Percentiles rank a stretch among this genome's conserved stretches.
Evolutionary conservation across 2,329 filamentous ascomycete genomes (phyloP).

Genomic region (Aspergillus sp.): DNA sequence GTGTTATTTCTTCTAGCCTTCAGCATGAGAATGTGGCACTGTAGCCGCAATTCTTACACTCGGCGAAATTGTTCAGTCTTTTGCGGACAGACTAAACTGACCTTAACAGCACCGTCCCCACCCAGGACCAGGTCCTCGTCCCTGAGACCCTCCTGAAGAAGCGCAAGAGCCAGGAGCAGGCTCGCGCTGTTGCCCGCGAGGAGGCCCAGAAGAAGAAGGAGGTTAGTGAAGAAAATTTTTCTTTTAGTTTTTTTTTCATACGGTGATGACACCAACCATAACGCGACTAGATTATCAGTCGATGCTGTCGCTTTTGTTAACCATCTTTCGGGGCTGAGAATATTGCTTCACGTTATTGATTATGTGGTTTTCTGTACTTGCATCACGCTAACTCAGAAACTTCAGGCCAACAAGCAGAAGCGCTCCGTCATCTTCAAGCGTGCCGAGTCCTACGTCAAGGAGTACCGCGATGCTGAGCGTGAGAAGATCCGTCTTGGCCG

Average conservation of each 20-base stretch:
- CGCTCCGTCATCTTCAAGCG: constrained; percentile 99
- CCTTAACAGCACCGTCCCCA: constrained; percentile 77
- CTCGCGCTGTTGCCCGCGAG: constrained; percentile 81
- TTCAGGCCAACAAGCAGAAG: constrained; percentile 97
- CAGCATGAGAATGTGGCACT: constrained; percentile 88
- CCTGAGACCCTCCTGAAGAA: constrained; percentile 99
- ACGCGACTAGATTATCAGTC: constrained; percentile 91
- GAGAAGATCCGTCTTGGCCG: constrained; percentile 95
- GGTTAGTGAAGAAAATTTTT: constrained; percentile 59
- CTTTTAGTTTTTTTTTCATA: constrained; percentile 17
- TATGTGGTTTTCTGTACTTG: constrained; percentile 12
- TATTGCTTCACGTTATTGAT: constrained; percentile 23
- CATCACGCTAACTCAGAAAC: constrained; percentile 28
- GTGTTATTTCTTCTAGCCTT: constrained; percentile 58
- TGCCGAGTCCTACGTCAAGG: constrained; percentile 99
- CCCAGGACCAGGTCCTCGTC: constrained; percentile 92
- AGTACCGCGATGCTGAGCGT: constrained; percentile 97
- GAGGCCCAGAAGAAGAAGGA: constrained; percentile 85
- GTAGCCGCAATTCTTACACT: constrained; percentile 88
- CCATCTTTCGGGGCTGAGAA: constrained; percentile 72
- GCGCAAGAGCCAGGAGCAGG: constrained; percentile 99
- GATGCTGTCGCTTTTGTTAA: constrained; percentile 80
- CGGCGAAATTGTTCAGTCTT: constrained; percentile 66
- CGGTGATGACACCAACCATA: constrained; percentile 85
- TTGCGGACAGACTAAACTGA: constrained; percentile 78